These are phyloP conservation scores for Globisporangium camurandrum DNA, from an alignment of 352 stramenopile species.

Conservation along the genomic window DNA sequence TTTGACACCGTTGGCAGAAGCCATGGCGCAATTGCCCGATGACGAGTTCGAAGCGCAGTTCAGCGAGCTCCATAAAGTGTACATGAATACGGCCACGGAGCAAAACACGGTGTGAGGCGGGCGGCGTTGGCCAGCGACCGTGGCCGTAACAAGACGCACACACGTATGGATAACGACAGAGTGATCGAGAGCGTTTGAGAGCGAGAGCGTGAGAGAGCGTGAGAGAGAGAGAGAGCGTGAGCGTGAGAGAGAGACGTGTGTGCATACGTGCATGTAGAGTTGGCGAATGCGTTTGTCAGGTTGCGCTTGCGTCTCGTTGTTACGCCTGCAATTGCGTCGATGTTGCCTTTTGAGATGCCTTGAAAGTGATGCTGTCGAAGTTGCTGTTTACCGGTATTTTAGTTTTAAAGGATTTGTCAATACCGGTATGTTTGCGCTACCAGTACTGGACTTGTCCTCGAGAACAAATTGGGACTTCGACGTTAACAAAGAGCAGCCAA, in stretches of 20 bases:
- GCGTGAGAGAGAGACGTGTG: background rate
- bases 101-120: slow-evolving; percentile 46
- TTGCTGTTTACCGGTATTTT: too few species aligned
- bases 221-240: background rate
- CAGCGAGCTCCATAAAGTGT: slow-evolving; percentile 69
- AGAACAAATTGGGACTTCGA: too few species aligned
- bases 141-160: too few species aligned
- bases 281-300: background rate
- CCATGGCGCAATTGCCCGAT: slow-evolving; percentile 59
- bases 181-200: slow-evolving; percentile 1
- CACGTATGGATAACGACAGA: background rate
- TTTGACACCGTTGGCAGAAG: slow-evolving; percentile 64
- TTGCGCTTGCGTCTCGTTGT: too few species aligned
- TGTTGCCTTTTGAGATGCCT: too few species aligned
- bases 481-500: too few species aligned
- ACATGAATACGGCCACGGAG: slow-evolving; percentile 41
- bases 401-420: too few species aligned
- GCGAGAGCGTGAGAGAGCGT: background rate
- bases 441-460: too few species aligned
- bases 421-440: too few species aligned
- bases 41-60: slow-evolving; percentile 74
- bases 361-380: too few species aligned
- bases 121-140: background rate
- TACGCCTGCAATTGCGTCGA: too few species aligned
- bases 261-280: background rate